Base-by-base conservation (phyloP, 306 rosid genomes). In the Casuarina glauca region DNA sequence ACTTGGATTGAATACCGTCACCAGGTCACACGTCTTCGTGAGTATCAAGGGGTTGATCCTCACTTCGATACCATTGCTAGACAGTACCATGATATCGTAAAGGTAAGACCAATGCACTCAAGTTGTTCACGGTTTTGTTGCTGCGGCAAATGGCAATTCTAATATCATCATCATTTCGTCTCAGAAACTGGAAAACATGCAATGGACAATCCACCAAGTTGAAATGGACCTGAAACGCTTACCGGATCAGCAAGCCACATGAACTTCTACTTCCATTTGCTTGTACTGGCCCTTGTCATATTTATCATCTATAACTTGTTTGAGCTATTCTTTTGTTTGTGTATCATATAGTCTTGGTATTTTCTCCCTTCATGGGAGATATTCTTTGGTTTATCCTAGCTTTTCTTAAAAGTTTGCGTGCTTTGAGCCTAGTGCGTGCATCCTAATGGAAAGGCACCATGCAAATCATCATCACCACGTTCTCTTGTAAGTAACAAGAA, bases 191-290 rank as follows among this genome's bases (percentile, higher is more conserved):
- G 97, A 93, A 84, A 89, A 90, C 72, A 87, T 95, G 96, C 93
- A 88, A 79, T 96, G 99, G 99, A 96, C 96, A 38, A 96, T 96
- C 74, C 87, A 90, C 69, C 96, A 96, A 86, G 98, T 96, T 74
- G 97, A 96, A 81, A 90, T 87, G 91, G 99, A 93, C 82, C 82
- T 88, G 78, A 90, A 84, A 74, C 96, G 90, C 80, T 72, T 84
- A 75, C 95, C 91, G 5, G 96, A 93, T 73, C 78, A 87, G 32
- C 74, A 87, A 26, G 79, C 55, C 72, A 44, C 89, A 3, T 89
- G 82, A 67, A 69, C 32, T 35, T 9, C 20, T 9, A 73, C 74
- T 9, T 26, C 64, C 39, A 26, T 58, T 19, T 26, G 64, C 4
- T 58, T 58, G 69, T 66, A 70, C 49, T 81, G 80, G 38, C 44